phyloP scores from a whole-genome alignment of 208 protist genomes.

The Trypanosomatidae sp. region DNA sequence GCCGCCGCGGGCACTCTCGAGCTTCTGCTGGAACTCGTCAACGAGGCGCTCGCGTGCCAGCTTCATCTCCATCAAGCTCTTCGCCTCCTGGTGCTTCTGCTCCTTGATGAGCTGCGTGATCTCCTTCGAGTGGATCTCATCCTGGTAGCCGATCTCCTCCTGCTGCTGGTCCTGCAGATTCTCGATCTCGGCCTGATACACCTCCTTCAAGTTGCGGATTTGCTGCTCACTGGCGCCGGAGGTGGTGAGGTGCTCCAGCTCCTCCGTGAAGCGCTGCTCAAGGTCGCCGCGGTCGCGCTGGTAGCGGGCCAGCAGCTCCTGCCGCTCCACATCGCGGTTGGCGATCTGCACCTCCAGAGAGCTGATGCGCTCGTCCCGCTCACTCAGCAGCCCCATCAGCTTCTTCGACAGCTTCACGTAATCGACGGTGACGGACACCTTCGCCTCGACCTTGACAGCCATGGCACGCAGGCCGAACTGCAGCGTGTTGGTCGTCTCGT shows the following conservation, averaged over 20 bases:
- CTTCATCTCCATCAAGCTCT: conserved; percentile 73
- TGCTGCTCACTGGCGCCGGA: conserved; percentile 72
- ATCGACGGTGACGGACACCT: conserved; percentile 73
- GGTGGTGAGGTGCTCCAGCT: conserved; percentile 54
- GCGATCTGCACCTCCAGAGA: conserved; percentile 80
- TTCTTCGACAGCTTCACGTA: conserved; percentile 84
- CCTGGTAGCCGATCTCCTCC: conserved; percentile 81
- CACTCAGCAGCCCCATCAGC: conserved; percentile 65
- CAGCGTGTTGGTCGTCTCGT: conserved; percentile 86
- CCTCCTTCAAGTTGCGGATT: conserved; percentile 76
- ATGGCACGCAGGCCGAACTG: conserved; percentile 88
- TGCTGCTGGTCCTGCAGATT: conserved; percentile 86
- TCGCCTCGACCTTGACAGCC: conserved; percentile 85
- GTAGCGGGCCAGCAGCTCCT: conserved; percentile 70
- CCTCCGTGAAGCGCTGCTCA: conserved; percentile 54
- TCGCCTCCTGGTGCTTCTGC: conserved; percentile 79
- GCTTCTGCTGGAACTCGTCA: conserved; percentile 87
- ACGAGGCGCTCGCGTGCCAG: conserved; percentile 75
- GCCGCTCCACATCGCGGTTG: conserved; percentile 68
- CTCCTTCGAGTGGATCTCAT: conserved; percentile 79
- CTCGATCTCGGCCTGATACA: conserved; percentile 76
- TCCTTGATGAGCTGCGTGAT: conserved; percentile 77
- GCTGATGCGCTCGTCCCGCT: conserved; percentile 73
- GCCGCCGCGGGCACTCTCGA: conserved; percentile 66
- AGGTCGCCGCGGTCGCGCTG: conserved; percentile 55